Percentiles rank a stretch among this genome's conserved stretches.
These are phyloP conservation scores for Amanita exitialis DNA, from an alignment of 768 basidiomycete species.

Conservation along the genomic window DNA sequence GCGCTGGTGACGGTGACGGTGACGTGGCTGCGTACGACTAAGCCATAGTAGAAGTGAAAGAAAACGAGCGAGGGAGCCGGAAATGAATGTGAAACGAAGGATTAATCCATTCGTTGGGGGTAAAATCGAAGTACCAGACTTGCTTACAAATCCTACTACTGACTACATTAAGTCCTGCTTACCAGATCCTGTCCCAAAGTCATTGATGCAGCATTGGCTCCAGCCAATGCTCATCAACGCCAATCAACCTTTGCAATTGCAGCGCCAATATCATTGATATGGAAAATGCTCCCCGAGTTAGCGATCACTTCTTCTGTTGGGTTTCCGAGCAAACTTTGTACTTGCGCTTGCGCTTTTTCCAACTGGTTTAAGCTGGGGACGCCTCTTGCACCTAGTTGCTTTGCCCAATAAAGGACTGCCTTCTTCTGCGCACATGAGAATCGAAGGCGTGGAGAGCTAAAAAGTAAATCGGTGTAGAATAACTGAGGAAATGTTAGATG, in stretches of 20 bases:
- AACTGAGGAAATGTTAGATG: background rate
- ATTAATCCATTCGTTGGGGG: no score
- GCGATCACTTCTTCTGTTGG: background rate
- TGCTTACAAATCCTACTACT: no score
- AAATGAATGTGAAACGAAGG: no score
- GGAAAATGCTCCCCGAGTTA: conserved; percentile 1
- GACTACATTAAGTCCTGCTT: no score
- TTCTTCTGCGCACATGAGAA: conserved; percentile 5
- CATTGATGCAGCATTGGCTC: no score
- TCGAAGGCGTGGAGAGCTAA: conserved; percentile 1
- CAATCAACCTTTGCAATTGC: background rate
- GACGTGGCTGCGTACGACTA: no score
- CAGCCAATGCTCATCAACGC: background rate
- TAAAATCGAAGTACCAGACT: no score
- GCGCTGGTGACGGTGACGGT: no score
- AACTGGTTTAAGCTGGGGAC: background rate
- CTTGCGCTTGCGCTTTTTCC: background rate
- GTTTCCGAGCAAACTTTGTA: background rate
- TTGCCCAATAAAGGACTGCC: conserved; percentile 3
- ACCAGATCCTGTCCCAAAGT: no score
- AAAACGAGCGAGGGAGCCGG: no score
- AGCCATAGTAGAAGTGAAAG: no score
- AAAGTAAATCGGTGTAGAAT: conserved; percentile 1
- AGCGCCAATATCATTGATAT: conserved; percentile 2
- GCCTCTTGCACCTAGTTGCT: background rate